phyloP scores from a whole-genome alignment of 148 eudicot species.

The Rhododendron williamsianum region DNA sequence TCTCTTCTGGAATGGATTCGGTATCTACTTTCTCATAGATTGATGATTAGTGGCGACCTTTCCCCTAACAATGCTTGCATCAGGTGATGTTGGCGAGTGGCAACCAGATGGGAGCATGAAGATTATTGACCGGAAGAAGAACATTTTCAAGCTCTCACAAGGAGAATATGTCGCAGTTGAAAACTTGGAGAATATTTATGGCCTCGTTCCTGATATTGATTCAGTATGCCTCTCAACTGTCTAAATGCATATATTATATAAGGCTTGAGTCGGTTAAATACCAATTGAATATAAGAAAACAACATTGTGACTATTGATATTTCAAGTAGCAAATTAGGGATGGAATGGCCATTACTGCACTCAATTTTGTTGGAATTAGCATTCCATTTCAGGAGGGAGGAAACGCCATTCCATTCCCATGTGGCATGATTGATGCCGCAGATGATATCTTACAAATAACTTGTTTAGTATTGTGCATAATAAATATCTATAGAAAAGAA shows the following conservation, averaged over 20 bases:
- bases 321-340: not conserved
- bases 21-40: not conserved
- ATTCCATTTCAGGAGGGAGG: not conserved
- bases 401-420: not conserved
- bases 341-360: not conserved
- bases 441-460: not conserved
- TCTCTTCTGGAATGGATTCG: not conserved
- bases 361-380: not conserved
- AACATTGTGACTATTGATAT: not conserved
- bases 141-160: constrained; percentile 95
- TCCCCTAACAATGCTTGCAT: constrained; percentile 15
- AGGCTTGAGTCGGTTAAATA: not conserved
- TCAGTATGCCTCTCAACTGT: constrained; percentile 44
- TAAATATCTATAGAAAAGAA: not conserved
- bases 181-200: constrained; percentile 85
- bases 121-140: constrained; percentile 91
- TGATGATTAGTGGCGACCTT: not conserved
- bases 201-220: constrained; percentile 62
- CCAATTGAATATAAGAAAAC: not conserved
- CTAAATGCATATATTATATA: not conserved
- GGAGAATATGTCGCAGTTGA: constrained; percentile 99
- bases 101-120: constrained; percentile 92
- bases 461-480: not conserved
- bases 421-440: not conserved
- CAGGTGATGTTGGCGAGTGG: constrained; percentile 99